Base-by-base conservation (phyloP, 441 rosid genomes). In the Gossypium laxum region DNA sequence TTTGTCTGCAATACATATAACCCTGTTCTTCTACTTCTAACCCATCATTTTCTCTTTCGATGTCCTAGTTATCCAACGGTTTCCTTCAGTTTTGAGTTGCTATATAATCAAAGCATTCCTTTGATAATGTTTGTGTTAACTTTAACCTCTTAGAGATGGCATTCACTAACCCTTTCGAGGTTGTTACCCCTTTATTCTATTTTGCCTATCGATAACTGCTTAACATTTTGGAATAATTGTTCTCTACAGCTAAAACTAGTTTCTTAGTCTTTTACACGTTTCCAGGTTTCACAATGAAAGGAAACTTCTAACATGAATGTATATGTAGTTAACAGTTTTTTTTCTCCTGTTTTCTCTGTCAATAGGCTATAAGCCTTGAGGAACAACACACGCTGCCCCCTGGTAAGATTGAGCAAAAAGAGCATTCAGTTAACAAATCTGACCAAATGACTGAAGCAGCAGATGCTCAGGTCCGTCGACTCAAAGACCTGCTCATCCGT, bases 401-500 rank as follows among this genome's bases (percentile, higher is more conserved):
- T 14, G 71, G 43, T 59, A 69, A 70, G 30, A 48, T 15, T 50
- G 64, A 64, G 54, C 71, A 55, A 69, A 76, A 77, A 64, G 81
- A 76, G 60, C 73, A 50, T 18, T 17, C 45, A 50, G 77, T 68
- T 58, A 32, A 72, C 52, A 76, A 61, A 71, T 12, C 54, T 41
- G 80, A 79, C 66, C 80, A 75, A 60, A 74, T 30, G 74, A 43
- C 75, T 7, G 81, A 76, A 50, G 82, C 79, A 69, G 73, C 64
- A 19, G 91, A 85, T 87, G 82, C 84, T 72, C 84, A 77, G 48
- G 80, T 86, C 6, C 81, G 82, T 21, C 89, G 78, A 64, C 81
- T 89, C 55, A 87, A 86, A 80, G 94, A 89, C 77, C 91, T 82
- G 78, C 85, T 89, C 41, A 83, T 89, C 73, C 84, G 82, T 75